phyloP scores from a whole-genome alignment of 495 filamentous ascomycete species.

The Aspergillus cavernicola region DNA sequence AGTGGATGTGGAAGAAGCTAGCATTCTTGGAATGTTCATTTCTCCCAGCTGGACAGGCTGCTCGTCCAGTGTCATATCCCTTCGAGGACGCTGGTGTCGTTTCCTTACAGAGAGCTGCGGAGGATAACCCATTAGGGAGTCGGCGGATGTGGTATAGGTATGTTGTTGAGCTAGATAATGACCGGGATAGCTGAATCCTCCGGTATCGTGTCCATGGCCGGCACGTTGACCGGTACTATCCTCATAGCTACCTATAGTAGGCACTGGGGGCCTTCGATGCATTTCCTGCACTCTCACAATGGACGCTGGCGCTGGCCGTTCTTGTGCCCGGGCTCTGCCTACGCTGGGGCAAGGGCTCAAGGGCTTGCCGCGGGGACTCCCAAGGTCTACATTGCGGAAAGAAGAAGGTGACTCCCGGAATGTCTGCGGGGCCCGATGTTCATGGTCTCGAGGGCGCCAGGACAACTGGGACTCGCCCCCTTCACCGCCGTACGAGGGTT shows the following conservation, averaged over 20 bases:
- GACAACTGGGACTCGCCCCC: conserved; percentile 2
- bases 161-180: conserved; percentile 2
- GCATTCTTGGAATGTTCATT: conserved; percentile 30
- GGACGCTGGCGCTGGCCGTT: neutral
- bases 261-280: neutral
- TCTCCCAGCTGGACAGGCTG: conserved; percentile 31
- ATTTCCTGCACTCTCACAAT: conserved; percentile 1
- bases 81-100: conserved; percentile 21
- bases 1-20: conserved; percentile 25
- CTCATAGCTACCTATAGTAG: neutral
- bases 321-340: neutral
- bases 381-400: conserved; percentile 8
- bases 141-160: conserved; percentile 18
- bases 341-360: conserved; percentile 12
- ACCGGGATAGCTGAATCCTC: neutral
- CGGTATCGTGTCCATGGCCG: neutral
- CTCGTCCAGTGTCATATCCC: conserved; percentile 13
- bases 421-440: conserved; percentile 3
- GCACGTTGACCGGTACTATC: conserved; percentile 2
- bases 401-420: conserved; percentile 1
- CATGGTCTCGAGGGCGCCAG: conserved; percentile 9
- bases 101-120: conserved; percentile 26
- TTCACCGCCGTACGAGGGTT: neutral
- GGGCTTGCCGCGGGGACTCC: conserved; percentile 1
- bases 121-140: conserved; percentile 17